Percentiles rank a stretch among this genome's conserved stretches.
phyloP scores from a whole-genome alignment of 306 rosid species.

The Dicorynia guianensis region DNA sequence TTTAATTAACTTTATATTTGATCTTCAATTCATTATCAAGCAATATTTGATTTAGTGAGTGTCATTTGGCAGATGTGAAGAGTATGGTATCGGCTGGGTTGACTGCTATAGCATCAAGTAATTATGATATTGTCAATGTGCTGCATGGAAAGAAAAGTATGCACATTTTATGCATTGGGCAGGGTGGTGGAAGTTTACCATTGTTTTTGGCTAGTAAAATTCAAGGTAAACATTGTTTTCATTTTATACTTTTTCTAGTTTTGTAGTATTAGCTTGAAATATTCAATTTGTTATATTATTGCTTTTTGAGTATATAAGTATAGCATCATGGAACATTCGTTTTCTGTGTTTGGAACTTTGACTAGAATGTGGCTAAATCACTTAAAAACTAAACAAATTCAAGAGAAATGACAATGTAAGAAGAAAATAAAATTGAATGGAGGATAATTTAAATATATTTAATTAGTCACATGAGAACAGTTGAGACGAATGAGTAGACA shows the following conservation, averaged over 20 bases:
- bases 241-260: background rate
- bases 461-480: background rate
- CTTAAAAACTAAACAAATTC: background rate
- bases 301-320: background rate
- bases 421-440: background rate
- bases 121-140: constrained; percentile 63
- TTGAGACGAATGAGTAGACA: too few relatives aligned
- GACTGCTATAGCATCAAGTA: constrained; percentile 73
- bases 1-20: constrained; percentile 26
- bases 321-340: constrained; percentile 9
- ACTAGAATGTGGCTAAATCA: background rate
- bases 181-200: constrained; percentile 97
- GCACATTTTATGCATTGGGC: constrained; percentile 86
- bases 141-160: constrained; percentile 65
- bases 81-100: constrained; percentile 90
- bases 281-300: constrained; percentile 11
- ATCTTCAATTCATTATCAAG: background rate
- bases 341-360: background rate
- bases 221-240: constrained; percentile 60
- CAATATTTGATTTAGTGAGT: constrained; percentile 33
- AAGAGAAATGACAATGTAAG: constrained; percentile 5
- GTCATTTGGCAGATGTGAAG: constrained; percentile 72
- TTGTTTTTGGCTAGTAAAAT: constrained; percentile 84
- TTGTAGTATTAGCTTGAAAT: constrained; percentile 14
- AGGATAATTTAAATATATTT: constrained; percentile 23